Evolutionary conservation across 345 rosid genomes (phyloP).

Genomic region (Adansonia digitata): DNA sequence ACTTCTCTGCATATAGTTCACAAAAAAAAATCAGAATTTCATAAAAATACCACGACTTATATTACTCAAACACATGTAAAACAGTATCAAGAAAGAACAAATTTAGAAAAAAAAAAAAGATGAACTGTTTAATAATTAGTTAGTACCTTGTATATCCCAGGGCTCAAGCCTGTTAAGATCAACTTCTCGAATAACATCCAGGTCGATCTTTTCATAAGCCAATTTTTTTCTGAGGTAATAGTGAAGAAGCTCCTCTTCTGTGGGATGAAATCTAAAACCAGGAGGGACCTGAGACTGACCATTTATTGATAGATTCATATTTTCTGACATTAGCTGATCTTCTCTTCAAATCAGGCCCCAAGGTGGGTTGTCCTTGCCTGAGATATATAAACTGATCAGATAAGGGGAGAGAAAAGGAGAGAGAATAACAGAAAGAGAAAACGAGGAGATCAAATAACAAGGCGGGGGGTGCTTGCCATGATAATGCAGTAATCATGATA

Average conservation of each 20-base stretch:
- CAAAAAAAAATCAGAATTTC: not conserved
- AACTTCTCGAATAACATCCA: conserved; percentile 93
- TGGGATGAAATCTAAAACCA: conserved; percentile 94
- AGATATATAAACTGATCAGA: not conserved
- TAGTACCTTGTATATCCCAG: conserved; percentile 94
- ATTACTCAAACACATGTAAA: not conserved
- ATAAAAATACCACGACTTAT: not conserved
- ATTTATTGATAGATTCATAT: conserved; percentile 77
- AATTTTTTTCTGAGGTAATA: conserved; percentile 92
- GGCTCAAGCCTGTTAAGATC: conserved; percentile 99
- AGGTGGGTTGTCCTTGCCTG: not conserved
- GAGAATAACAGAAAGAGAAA: not conserved
- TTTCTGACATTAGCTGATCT: conserved; percentile 28
- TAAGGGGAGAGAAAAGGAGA: not conserved
- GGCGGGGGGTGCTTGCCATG: conserved; percentile 26
- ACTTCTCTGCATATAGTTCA: conserved; percentile 50
- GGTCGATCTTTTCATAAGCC: conserved; percentile 74
- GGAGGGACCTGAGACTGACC: conserved; percentile 97
- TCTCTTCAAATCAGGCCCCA: not conserved
- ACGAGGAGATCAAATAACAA: not conserved
- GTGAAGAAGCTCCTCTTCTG: conserved; percentile 95
- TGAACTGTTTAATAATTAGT: too few species aligned
- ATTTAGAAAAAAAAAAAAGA: not conserved
- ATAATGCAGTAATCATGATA: conserved; percentile 48
- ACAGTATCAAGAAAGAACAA: too few species aligned